These are phyloP conservation scores for Musa acuminata DNA, from an alignment of 176 grass and related monocot species.

Conservation along the genomic window DNA sequence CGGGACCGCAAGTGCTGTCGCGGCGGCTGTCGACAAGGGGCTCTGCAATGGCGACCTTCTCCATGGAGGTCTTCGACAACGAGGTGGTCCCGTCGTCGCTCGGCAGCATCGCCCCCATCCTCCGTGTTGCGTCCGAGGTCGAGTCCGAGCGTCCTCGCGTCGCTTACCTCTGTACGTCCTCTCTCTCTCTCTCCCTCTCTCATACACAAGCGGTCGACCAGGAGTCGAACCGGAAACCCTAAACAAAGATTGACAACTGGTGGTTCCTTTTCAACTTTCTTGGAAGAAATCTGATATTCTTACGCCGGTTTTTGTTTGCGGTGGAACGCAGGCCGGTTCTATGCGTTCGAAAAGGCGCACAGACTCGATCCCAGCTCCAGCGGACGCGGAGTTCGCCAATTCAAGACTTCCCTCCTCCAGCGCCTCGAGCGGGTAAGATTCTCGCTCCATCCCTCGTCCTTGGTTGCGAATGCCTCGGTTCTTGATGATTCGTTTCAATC, in stretches of 20 bases:
- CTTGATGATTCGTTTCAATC: constrained; percentile 20
- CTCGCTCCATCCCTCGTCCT: constrained; percentile 1
- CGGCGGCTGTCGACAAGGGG: constrained; percentile 57
- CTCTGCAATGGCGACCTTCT: constrained; percentile 66
- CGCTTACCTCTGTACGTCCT: constrained; percentile 60
- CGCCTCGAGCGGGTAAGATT: constrained; percentile 70
- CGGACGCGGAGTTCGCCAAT: constrained; percentile 88
- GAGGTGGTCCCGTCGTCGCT: constrained; percentile 81
- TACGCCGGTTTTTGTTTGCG: not conserved
- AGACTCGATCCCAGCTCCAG: constrained; percentile 69
- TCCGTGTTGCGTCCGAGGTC: constrained; percentile 75
- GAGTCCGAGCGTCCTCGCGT: constrained; percentile 80
- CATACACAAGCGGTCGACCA: not conserved
- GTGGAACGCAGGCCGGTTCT: constrained; percentile 58
- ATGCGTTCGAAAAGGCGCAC: constrained; percentile 92
- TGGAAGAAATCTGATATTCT: not conserved
- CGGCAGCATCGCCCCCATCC: constrained; percentile 77
- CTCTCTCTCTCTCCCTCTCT: not conserved
- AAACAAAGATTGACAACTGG: too few species aligned
- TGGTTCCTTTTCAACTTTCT: not conserved
- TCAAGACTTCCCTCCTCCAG: constrained; percentile 76
- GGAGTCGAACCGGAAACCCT: too few species aligned
- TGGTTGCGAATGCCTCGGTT: not conserved
- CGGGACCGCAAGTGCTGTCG: constrained; percentile 34
- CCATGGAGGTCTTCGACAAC: constrained; percentile 96